Conservation (phyloP, 2,329 filamentous ascomycete species). For the Claviceps sp. region DNA sequence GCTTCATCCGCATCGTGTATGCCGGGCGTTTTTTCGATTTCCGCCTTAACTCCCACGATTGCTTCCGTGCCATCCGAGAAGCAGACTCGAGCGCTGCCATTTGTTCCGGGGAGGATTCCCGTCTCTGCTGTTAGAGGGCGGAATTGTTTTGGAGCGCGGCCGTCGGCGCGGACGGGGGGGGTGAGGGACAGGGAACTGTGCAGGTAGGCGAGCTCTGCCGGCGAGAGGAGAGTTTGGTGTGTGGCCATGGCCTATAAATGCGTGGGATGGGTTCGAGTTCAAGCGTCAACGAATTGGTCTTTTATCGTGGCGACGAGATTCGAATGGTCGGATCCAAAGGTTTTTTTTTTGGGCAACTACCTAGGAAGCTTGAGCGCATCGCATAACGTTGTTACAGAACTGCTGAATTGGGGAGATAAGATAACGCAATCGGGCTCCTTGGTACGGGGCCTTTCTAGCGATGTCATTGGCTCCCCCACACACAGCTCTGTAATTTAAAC, state of each 20-base stretch:
- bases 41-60: constrained; percentile 88
- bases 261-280: background rate
- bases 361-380: background rate
- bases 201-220: constrained; percentile 91
- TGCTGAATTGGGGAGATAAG: background rate
- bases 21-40: constrained; percentile 61
- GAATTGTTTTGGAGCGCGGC: constrained; percentile 71
- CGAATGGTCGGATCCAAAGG: background rate
- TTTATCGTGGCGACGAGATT: background rate
- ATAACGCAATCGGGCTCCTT: background rate
- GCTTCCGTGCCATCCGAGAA: constrained; percentile 94
- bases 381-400: background rate
- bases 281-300: background rate
- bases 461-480: too few species aligned
- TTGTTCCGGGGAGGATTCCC: constrained; percentile 75
- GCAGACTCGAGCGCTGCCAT: constrained; percentile 85
- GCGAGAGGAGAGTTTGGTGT: constrained; percentile 68
- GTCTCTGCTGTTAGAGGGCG: constrained; percentile 83
- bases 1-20: constrained; percentile 14
- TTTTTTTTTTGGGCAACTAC: constrained; percentile 1
- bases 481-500: too few species aligned
- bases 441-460: too few species aligned
- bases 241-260: constrained; percentile 39
- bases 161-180: constrained; percentile 83
- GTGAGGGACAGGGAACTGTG: constrained; percentile 70